Evolutionary conservation across 164 flowering plant genomes (phyloP), one percentile per base, ranked within the genome.

Genomic region (Brasenia schreberi): DNA sequence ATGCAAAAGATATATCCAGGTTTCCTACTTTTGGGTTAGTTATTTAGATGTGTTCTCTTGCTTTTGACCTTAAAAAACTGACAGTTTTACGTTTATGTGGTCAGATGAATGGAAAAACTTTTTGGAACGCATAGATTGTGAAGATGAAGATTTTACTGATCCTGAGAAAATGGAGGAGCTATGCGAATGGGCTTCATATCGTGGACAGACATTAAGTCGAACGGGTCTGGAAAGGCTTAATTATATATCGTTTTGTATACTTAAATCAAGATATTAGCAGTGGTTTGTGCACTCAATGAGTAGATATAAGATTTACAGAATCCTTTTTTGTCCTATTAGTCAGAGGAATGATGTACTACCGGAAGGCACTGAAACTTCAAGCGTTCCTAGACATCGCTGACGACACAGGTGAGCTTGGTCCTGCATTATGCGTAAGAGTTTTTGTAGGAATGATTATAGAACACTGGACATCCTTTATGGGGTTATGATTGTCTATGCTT

Each of bases 261-360:
- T 44, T 44, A 44, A 10, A 44, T 44, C 52, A 6, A 44, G 52
- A 44, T 44, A 44, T 44, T 44, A 10, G 52, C 52, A 44, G 0
- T 0, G 0, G 0, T 0, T 0, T 0, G 52, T 44, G 52, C 52
- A 44, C 7, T n/a, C n/a, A n/a, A n/a, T n/a, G n/a, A n/a, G n/a
- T n/a, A n/a, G n/a, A n/a, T 10, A 44, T 44, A 44, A 44, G 52
- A 44, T 10, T n/a, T n/a, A n/a, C 52, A 44, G 10, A 44, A 44
- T 44, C 10, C 52, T 61, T 62, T 62, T 52, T 44, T 65, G 23
- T 43, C 45, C 18, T 65, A 9, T 72, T 83, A 93, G 99, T 94
- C 39, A 77, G 99, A 72, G 99, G 97, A 76, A 94, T 94, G 96
- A 94, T 91, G 97, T 94, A 94, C 77, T 91, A 87, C 63, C 77